Percentiles rank a stretch among this genome's conserved stretches.
Conservation (phyloP, 2,329 filamentous ascomycete species). For the Escovopsis sp. region DNA sequence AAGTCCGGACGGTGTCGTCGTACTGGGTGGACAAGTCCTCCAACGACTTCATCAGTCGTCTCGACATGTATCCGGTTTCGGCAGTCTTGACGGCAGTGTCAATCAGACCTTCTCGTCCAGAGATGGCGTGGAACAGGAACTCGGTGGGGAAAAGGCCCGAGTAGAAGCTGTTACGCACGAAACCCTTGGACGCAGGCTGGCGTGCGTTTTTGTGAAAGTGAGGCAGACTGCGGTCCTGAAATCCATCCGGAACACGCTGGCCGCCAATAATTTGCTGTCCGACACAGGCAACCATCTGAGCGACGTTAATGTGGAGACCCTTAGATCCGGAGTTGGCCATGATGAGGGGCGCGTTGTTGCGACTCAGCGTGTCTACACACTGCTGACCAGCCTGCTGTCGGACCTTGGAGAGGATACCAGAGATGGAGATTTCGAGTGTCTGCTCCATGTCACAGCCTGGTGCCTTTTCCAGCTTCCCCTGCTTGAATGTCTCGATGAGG, state of each 20-base stretch:
- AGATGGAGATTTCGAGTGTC: conserved; percentile 81
- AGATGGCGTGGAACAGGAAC: conserved; percentile 97
- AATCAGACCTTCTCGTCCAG: conserved; percentile 92
- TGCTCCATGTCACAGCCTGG: conserved; percentile 82
- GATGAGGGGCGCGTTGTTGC: conserved; percentile 80
- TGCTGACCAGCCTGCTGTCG: conserved; percentile 81
- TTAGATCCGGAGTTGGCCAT: conserved; percentile 98
- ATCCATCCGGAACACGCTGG: conserved; percentile 83
- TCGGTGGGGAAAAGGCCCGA: conserved; percentile 79
- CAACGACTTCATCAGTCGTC: conserved; percentile 91
- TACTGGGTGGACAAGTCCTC: conserved; percentile 91
- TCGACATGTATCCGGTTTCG: conserved; percentile 98
- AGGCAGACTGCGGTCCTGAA: conserved; percentile 85
- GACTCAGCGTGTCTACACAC: conserved; percentile 79
- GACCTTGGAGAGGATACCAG: conserved; percentile 81
- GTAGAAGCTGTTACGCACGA: conserved; percentile 96
- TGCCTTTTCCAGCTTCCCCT: conserved; percentile 68
- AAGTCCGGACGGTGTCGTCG: conserved; percentile 88
- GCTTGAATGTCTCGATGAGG: conserved; percentile 68
- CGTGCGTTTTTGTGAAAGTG: conserved; percentile 91
- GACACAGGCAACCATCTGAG: conserved; percentile 95
- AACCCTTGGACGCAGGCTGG: conserved; percentile 88
- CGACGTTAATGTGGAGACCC: conserved; percentile 93
- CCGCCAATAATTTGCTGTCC: conserved; percentile 96
- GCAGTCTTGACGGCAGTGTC: conserved; percentile 98